Base-by-base conservation (phyloP, 352 stramenopile species). In the Globisporangium viniferum region DNA sequence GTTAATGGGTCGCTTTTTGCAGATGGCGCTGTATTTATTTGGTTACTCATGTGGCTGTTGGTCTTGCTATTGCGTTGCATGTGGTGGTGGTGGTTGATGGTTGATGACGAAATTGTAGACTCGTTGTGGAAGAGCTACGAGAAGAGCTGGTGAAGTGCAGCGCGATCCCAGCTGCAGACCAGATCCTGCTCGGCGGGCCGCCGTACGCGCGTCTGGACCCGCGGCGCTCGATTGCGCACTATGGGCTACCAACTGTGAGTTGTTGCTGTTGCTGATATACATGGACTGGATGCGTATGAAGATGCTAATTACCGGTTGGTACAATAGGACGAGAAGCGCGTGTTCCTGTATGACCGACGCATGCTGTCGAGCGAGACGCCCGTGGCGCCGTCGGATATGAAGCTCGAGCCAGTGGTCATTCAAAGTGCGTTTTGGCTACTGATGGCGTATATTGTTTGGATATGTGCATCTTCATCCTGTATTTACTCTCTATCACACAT, bases 341-440 rank as follows among this genome's bases (percentile, higher is more conserved):
- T 96, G 60, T 96, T 92, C 70, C 65, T 96, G 10, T 96, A 96
- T 65, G 88, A 96, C 62, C 81, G 86, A 4, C 81, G 86, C 58
- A 80, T 94, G 74, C 77, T 96, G 12, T 90, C 84, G 59, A 83
- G 86, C 70, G 86, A 93, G 35, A 55, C 65, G 41, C 61, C 70
- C 36, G 64, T 92, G 14, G 56, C 80, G 63, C 78, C 84, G n/a
- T 73, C 88, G 6, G 64, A 80, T 35, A 72, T 87, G 48, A 64
- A 86, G 39, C 65, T 79, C 75, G 68, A 41, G 65, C 24, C 49
- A 12, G 35, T 53, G 6, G 22, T 39, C 9, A 12, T 55, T 20
- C 44, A 63, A n/a, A 33, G 66, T 70, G 29, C 36, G 66, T 51
- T 24, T 51, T 51, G 44, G 18, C 24, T 24, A 0, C 24, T 24